These are phyloP conservation scores for Leccinellum luteum DNA, from an alignment of 768 basidiomycete species.

Conservation along the genomic window DNA sequence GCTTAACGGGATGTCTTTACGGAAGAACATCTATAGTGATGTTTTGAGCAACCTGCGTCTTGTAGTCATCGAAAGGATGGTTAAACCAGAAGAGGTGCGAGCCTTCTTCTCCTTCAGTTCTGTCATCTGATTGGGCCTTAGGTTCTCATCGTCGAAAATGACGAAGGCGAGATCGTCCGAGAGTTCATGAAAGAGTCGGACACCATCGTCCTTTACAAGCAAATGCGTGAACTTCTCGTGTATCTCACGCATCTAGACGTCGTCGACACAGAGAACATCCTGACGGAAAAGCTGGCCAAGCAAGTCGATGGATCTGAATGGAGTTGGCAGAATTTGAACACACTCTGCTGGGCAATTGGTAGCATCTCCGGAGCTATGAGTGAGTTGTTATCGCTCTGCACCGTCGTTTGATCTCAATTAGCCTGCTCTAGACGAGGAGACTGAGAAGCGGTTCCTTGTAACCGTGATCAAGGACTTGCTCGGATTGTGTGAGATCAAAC, in stretches of 20 bases:
- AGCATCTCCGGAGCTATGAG: slow-evolving; percentile 99
- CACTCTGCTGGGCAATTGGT: slow-evolving; percentile 99
- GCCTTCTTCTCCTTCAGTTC: background rate
- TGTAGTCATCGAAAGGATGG: slow-evolving; percentile 98
- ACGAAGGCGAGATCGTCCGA: slow-evolving; percentile 98
- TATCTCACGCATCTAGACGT: slow-evolving; percentile 98
- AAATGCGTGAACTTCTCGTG: slow-evolving; percentile 95
- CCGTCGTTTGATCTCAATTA: background rate
- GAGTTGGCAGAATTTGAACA: slow-evolving; percentile 99
- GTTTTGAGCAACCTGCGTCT: slow-evolving; percentile 91
- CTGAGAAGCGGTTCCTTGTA: slow-evolving; percentile 97
- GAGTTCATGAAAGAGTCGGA: slow-evolving; percentile 99
- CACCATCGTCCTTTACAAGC: slow-evolving; percentile 98
- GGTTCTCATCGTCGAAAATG: slow-evolving; percentile 98
- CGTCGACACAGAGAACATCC: slow-evolving; percentile 91
- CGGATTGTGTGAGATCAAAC: slow-evolving; percentile 97
- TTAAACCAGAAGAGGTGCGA: slow-evolving; percentile 95
- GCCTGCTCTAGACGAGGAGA: slow-evolving; percentile 78
- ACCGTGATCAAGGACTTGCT: slow-evolving; percentile 98
- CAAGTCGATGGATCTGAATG: slow-evolving; percentile 98
- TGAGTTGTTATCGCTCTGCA: slow-evolving; percentile 39
- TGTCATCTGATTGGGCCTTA: slow-evolving; percentile 31
- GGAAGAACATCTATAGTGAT: slow-evolving; percentile 95
- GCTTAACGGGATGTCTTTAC: slow-evolving; percentile 72
- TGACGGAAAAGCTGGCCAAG: slow-evolving; percentile 95